These are phyloP conservation scores for Balakata baccata DNA, from an alignment of 345 rosid genomes.

Conservation along the genomic window DNA sequence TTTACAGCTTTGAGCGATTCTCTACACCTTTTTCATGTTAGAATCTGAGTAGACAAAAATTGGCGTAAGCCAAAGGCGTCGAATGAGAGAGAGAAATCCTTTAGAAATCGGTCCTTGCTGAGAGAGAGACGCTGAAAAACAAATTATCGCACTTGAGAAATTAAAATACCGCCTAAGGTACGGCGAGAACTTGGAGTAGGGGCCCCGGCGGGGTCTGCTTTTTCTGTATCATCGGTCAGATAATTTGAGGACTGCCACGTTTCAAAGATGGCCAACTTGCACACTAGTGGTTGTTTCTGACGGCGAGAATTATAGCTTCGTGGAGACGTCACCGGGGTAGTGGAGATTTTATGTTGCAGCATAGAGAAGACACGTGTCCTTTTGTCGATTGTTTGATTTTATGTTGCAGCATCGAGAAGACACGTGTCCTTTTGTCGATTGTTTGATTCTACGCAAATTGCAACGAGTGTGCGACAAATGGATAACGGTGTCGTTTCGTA, in stretches of 20 bases:
- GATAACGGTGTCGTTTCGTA: neutral
- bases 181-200: too few species aligned
- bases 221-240: neutral
- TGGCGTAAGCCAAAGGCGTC: too few species aligned
- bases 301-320: neutral
- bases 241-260: neutral
- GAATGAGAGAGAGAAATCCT: neutral
- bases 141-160: too few species aligned
- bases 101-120: neutral
- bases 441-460: neutral
- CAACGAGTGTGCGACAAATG: neutral
- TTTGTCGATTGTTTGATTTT: too few species aligned
- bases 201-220: neutral
- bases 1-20: neutral
- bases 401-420: neutral
- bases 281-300: neutral
- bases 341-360: neutral
- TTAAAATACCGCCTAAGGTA: too few species aligned
- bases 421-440: neutral
- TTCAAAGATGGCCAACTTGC: neutral
- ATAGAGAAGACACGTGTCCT: neutral
- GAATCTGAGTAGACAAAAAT: neutral
- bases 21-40: constrained; percentile 1
- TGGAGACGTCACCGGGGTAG: neutral
- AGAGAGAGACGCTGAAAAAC: neutral